phyloP scores from a whole-genome alignment of 1,139 yeast species.

The Blastobotrys apis region DNA sequence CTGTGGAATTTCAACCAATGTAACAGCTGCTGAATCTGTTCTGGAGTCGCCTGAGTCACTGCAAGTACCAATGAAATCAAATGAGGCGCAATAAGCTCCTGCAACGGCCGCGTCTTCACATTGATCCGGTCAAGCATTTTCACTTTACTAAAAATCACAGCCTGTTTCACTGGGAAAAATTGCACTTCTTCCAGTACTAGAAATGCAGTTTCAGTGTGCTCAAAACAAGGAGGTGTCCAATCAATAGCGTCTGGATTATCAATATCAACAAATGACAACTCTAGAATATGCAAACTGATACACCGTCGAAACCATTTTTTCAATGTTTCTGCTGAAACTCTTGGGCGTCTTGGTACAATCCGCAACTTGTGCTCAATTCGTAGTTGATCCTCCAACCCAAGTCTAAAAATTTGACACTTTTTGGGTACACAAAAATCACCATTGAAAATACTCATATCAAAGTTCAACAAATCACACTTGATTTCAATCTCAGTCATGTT shows the following conservation, averaged over 20 bases:
- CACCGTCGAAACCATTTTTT: constrained; percentile 9
- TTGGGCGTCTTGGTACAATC: constrained; percentile 6
- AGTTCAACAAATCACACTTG: constrained; percentile 10
- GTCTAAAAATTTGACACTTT: constrained; percentile 9
- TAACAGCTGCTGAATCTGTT: constrained; percentile 9
- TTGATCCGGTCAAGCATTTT: constrained; percentile 10
- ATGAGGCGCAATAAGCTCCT: constrained; percentile 11
- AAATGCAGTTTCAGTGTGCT: background rate
- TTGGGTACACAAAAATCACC: constrained; percentile 9
- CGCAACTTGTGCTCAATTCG: constrained; percentile 8
- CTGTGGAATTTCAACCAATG: constrained; percentile 13
- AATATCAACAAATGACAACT: constrained; percentile 8
- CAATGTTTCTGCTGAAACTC: constrained; percentile 8
- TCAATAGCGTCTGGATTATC: constrained; percentile 9
- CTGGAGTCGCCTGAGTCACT: constrained; percentile 7
- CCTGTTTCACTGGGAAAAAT: constrained; percentile 10
- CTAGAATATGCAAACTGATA: background rate
- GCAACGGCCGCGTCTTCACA: constrained; percentile 10
- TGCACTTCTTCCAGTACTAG: constrained; percentile 10
- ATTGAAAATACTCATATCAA: constrained; percentile 5
- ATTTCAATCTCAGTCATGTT: constrained; percentile 12
- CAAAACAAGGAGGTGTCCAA: constrained; percentile 10
- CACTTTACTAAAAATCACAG: constrained; percentile 7
- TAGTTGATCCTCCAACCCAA: constrained; percentile 11
- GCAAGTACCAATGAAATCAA: constrained; percentile 6